phyloP scores from a whole-genome alignment of 352 stramenopile species.

The Phytophthora tentaculata region DNA sequence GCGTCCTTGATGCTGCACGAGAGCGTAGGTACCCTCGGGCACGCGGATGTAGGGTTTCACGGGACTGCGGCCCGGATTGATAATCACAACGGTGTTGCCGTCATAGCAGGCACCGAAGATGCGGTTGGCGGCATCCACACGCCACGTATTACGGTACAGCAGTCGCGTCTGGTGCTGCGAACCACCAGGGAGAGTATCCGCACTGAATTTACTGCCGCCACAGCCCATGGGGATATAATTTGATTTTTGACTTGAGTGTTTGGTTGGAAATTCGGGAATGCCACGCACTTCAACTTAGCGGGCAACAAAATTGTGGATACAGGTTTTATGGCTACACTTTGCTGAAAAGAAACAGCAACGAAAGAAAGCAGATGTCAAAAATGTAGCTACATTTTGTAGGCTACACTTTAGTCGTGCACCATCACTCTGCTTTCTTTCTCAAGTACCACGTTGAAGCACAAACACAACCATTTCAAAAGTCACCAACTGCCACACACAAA shows the following conservation, averaged over 20 bases:
- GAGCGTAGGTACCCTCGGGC: conserved; percentile 87
- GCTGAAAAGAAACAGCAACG: neutral
- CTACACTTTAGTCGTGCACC: conserved; percentile 2
- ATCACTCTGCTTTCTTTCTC: neutral
- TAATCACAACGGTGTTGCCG: conserved; percentile 83
- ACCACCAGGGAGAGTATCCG: conserved; percentile 27
- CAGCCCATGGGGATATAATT: conserved; percentile 29
- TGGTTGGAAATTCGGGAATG: conserved; percentile 29
- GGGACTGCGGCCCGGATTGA: conserved; percentile 61
- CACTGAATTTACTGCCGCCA: conserved; percentile 20
- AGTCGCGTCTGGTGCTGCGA: conserved; percentile 61
- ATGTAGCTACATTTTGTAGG: conserved; percentile 15
- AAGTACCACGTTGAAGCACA: conserved; percentile 11
- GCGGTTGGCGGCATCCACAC: conserved; percentile 74
- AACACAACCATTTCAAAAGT: conserved; percentile 26
- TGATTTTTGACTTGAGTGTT: conserved; percentile 13
- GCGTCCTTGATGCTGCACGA: conserved; percentile 86
- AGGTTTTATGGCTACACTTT: conserved; percentile 20
- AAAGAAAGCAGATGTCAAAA: neutral
- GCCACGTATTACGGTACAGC: conserved; percentile 64
- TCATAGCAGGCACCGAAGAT: conserved; percentile 83
- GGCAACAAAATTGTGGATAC: conserved; percentile 4
- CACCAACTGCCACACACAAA: neutral
- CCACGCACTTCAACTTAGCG: conserved; percentile 23
- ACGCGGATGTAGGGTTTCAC: conserved; percentile 88